Percentiles rank a stretch among this genome's conserved stretches.
Conservation (phyloP, 192 early-diverging fungal species). For the Polychytrium aggregatum region DNA sequence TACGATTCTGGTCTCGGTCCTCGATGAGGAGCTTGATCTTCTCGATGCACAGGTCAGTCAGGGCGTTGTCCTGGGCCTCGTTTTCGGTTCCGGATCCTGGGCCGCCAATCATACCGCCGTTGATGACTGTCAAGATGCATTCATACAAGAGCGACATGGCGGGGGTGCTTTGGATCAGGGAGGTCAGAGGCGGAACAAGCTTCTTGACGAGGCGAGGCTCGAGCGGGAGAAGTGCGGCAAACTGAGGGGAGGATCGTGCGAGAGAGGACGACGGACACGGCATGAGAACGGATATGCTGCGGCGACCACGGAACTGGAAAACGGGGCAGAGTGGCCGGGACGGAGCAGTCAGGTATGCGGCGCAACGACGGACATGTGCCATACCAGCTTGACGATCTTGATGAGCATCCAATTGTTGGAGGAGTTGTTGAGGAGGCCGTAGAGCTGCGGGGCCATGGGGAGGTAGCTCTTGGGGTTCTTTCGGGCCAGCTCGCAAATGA, state of each 20-base stretch:
- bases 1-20: slow-evolving; percentile 84
- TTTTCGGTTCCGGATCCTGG: slow-evolving; percentile 23
- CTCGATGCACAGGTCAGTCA: slow-evolving; percentile 71
- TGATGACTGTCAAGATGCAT: slow-evolving; percentile 87
- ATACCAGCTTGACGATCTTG: slow-evolving; percentile 94
- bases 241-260: slow-evolving; percentile 29
- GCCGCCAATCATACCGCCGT: slow-evolving; percentile 70
- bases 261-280: no score
- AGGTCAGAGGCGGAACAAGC: slow-evolving; percentile 68
- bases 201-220: slow-evolving; percentile 92
- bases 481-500: slow-evolving; percentile 91
- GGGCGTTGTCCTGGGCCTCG: slow-evolving; percentile 29
- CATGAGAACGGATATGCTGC: no score
- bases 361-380: slow-evolving; percentile 3
- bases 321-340: no score
- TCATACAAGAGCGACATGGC: slow-evolving; percentile 99
- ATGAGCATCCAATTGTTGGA: slow-evolving; percentile 99
- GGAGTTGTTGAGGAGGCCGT: slow-evolving; percentile 76
- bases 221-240: slow-evolving; percentile 79
- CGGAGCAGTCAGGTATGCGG: not conserved
- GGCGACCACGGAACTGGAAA: no score
- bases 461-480: slow-evolving; percentile 89
- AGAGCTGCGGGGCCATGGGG: slow-evolving; percentile 87
- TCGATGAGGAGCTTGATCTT: slow-evolving; percentile 77
- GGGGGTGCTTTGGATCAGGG: slow-evolving; percentile 72